Conservation (phyloP, 176 grass and related monocot species). For the Avena atlantica region DNA sequence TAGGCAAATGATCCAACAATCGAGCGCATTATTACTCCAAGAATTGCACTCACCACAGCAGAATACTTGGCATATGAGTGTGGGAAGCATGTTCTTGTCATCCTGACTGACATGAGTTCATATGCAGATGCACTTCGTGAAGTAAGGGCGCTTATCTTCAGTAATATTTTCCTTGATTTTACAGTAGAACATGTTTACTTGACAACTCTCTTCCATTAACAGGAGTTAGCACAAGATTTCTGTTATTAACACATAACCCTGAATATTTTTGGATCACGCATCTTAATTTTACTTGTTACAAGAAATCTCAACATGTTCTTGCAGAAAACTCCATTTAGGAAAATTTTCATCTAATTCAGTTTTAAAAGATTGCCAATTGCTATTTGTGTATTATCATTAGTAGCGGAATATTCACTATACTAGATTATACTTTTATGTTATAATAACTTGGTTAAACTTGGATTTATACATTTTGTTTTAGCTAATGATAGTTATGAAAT, state of each 20-base stretch:
- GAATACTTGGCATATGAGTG: conserved; percentile 87
- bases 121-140: conserved; percentile 91
- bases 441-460: conserved; percentile 20
- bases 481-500: not conserved
- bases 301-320: not conserved
- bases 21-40: conserved; percentile 83
- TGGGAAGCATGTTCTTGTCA: conserved; percentile 84
- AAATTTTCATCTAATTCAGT: too few species aligned
- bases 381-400: not conserved
- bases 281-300: conserved; percentile 32
- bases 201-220: not conserved
- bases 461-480: not conserved
- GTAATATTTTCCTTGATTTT: not conserved
- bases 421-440: conserved; percentile 11
- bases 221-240: not conserved
- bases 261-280: not conserved
- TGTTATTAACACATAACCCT: not conserved
- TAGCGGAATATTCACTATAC: not conserved
- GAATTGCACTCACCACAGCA: conserved; percentile 79
- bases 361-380: too few species aligned
- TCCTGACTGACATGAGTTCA: conserved; percentile 87
- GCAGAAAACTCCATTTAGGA: too few species aligned
- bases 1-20: conserved; percentile 89
- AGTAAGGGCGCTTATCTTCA: conserved; percentile 42
- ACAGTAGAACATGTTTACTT: conserved; percentile 3